Evolutionary conservation across 176 grass and related monocot genomes (phyloP).

Genomic region (Elaeis guineensis): DNA sequence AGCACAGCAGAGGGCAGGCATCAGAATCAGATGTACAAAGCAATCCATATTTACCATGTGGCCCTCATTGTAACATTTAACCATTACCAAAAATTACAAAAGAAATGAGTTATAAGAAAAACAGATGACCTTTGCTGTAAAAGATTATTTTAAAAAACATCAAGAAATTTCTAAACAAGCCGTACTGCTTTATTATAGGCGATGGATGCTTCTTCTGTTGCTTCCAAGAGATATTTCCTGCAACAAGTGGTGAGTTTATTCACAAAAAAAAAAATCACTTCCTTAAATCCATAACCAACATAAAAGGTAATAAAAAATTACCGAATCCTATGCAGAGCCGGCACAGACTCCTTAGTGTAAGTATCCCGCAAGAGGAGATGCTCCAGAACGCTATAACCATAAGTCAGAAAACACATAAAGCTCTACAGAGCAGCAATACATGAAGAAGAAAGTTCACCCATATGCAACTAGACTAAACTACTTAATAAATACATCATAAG

Average conservation of each 20-base stretch:
- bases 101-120: too few species aligned
- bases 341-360: conserved; percentile 94
- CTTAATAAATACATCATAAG: too few species aligned
- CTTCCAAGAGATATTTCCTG: conserved; percentile 94
- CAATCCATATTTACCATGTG: too few species aligned
- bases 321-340: conserved; percentile 82
- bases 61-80: too few species aligned
- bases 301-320: conserved; percentile 13
- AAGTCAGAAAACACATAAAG: neutral
- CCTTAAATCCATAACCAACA: neutral
- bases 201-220: conserved; percentile 97
- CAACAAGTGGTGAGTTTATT: conserved; percentile 17
- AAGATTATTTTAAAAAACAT: neutral
- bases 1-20: too few species aligned
- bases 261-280: neutral
- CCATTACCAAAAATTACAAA: too few species aligned
- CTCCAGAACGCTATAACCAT: conserved; percentile 68
- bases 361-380: conserved; percentile 96
- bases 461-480: too few species aligned
- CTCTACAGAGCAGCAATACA: too few species aligned
- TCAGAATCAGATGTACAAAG: too few species aligned
- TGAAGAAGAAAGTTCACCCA: too few species aligned
- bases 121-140: too few species aligned
- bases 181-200: conserved; percentile 87
- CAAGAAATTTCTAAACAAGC: conserved; percentile 5